phyloP scores from a whole-genome alignment of 495 filamentous ascomycete genomes.

The Viridothelium virens region DNA sequence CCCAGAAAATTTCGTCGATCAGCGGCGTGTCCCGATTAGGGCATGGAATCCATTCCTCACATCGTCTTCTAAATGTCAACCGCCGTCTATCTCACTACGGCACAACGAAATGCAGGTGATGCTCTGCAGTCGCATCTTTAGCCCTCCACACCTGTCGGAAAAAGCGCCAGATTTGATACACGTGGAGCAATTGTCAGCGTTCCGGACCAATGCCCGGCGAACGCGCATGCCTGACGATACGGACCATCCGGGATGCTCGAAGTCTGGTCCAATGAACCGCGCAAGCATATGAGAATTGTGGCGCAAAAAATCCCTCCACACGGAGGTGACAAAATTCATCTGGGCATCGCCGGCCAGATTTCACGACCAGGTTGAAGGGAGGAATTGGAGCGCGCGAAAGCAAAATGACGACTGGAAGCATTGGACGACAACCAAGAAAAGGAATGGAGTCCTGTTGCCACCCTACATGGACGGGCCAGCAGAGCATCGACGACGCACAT shows the following conservation, averaged over 20 bases:
- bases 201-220: slow-evolving; percentile 19
- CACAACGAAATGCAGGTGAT: slow-evolving; percentile 21
- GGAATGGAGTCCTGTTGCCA: background rate
- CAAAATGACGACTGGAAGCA: background rate
- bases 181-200: slow-evolving; percentile 23
- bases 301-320: background rate
- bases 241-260: slow-evolving; percentile 15
- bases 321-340: background rate
- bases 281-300: background rate
- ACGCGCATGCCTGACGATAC: background rate
- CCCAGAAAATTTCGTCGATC: background rate
- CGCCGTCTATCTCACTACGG: slow-evolving; percentile 15
- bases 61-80: background rate
- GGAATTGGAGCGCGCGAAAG: background rate
- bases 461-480: background rate
- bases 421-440: background rate
- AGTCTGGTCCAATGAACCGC: slow-evolving; percentile 14
- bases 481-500: background rate
- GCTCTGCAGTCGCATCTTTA: slow-evolving; percentile 26
- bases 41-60: slow-evolving; percentile 9
- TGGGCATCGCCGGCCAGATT: background rate
- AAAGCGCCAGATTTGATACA: slow-evolving; percentile 27
- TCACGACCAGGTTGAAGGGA: background rate
- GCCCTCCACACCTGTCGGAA: slow-evolving; percentile 28
- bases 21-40: slow-evolving; percentile 5